Evolutionary conservation across 208 protist species (phyloP).

Genomic region (Tetramitus jugosus): DNA sequence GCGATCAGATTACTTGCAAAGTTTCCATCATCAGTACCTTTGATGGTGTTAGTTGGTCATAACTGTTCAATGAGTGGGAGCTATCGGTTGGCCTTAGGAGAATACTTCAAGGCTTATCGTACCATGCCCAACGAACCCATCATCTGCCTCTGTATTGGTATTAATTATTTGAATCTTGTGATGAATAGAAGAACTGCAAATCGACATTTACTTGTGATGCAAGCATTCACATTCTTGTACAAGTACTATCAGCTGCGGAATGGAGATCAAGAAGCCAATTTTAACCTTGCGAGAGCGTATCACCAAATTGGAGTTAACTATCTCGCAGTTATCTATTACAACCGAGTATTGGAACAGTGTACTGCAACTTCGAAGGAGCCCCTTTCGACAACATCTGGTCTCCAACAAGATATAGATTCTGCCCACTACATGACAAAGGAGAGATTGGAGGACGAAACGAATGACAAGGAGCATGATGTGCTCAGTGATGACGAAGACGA

Average conservation of each 20-base stretch:
- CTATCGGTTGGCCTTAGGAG: neutral
- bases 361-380: too few relatives aligned
- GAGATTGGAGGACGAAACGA: too few relatives aligned
- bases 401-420: too few relatives aligned
- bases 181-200: constrained; percentile 25
- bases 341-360: constrained; percentile 12
- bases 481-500: too few relatives aligned
- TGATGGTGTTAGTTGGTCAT: neutral
- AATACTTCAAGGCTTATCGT: constrained; percentile 3
- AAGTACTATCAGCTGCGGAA: neutral
- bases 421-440: too few relatives aligned
- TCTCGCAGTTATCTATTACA: constrained; percentile 5
- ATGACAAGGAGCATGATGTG: too few relatives aligned
- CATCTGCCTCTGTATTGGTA: constrained; percentile 2
- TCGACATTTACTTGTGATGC: neutral
- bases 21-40: neutral
- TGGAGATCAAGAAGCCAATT: constrained; percentile 9
- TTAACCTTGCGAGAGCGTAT: constrained; percentile 18
- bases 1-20: neutral
- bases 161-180: neutral
- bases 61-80: neutral
- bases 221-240: constrained; percentile 19
- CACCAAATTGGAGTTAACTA: constrained; percentile 1
- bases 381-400: too few relatives aligned
- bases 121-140: neutral